These are phyloP conservation scores for Coemansia sp. DNA, from an alignment of 192 early-diverging fungal species.

Conservation along the genomic window DNA sequence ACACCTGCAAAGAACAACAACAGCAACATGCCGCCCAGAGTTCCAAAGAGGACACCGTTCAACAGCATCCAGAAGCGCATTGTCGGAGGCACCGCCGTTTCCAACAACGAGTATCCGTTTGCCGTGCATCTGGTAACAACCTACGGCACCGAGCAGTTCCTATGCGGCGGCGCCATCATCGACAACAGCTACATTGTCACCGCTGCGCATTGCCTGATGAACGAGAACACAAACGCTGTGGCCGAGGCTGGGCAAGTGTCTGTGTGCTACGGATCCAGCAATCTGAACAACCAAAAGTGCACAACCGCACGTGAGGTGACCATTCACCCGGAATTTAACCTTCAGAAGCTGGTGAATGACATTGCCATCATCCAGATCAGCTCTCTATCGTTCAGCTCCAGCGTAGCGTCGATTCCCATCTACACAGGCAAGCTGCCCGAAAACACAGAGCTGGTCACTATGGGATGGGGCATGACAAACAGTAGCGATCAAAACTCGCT, in stretches of 20 bases:
- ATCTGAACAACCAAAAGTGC: conserved; percentile 18
- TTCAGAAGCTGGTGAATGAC: conserved; percentile 31
- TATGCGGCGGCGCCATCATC: conserved; percentile 48
- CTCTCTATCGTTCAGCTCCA: neutral
- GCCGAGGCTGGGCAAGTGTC: conserved; percentile 19
- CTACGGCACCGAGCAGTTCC: conserved; percentile 16
- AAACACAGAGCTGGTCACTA: conserved; percentile 30
- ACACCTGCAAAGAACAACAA: neutral
- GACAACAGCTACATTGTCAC: conserved; percentile 37
- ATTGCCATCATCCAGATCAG: conserved; percentile 45
- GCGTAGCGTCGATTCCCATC: conserved; percentile 4
- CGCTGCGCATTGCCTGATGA: conserved; percentile 47
- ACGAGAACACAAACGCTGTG: conserved; percentile 19
- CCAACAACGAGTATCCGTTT: conserved; percentile 25
- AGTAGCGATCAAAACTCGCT: conserved; percentile 16
- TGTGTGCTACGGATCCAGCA: conserved; percentile 45
- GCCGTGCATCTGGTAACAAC: conserved; percentile 44
- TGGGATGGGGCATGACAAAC: conserved; percentile 54
- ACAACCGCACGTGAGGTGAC: conserved; percentile 22
- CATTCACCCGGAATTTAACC: conserved; percentile 34
- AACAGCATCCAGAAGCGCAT: conserved; percentile 32
- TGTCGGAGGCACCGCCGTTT: conserved; percentile 22
- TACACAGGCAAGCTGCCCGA: conserved; percentile 30
- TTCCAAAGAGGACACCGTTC: neutral
- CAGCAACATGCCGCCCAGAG: neutral